phyloP scores from a whole-genome alignment of 2,329 filamentous ascomycete genomes.

The Ophiostoma sp. region DNA sequence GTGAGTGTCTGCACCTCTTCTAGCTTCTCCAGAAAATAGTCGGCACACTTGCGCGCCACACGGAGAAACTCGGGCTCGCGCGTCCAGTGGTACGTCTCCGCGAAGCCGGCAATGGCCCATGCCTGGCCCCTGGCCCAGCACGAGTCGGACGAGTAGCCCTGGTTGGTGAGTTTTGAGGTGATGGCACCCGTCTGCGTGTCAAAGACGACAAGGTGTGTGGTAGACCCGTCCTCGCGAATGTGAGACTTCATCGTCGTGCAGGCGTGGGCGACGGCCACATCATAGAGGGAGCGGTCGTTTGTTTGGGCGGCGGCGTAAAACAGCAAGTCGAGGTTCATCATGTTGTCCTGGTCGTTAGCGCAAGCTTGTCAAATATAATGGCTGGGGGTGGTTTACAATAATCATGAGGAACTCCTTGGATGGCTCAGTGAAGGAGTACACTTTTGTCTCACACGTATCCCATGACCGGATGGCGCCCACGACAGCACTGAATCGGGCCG shows the following conservation, averaged over 20 bases:
- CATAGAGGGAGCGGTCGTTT: slow-evolving; percentile 35
- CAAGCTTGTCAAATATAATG: neutral
- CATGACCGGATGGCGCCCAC: slow-evolving; percentile 45
- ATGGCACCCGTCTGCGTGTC: slow-evolving; percentile 42
- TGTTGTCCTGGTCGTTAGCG: slow-evolving; percentile 37
- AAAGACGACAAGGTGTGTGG: slow-evolving; percentile 49
- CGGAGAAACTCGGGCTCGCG: slow-evolving; percentile 46
- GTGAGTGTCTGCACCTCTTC: too few species aligned
- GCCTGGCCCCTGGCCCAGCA: slow-evolving; percentile 55
- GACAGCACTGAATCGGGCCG: slow-evolving; percentile 38
- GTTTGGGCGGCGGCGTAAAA: slow-evolving; percentile 44
- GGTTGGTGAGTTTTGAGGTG: slow-evolving; percentile 48
- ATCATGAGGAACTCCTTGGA: slow-evolving; percentile 43
- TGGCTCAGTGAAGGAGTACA: slow-evolving; percentile 41
- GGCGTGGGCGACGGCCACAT: slow-evolving; percentile 44
- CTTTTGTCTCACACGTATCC: slow-evolving; percentile 45
- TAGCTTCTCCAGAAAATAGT: slow-evolving; percentile 50
- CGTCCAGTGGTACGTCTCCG: slow-evolving; percentile 52
- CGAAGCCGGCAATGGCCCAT: slow-evolving; percentile 52
- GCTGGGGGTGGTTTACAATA: slow-evolving; percentile 37
- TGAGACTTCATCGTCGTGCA: slow-evolving; percentile 44
- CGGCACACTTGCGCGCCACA: slow-evolving; percentile 46
- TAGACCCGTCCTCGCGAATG: slow-evolving; percentile 42
- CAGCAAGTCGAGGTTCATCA: slow-evolving; percentile 46
- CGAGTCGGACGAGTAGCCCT: slow-evolving; percentile 48